phyloP scores from a whole-genome alignment of 331 rosid genomes.

The Arachis monticola region DNA sequence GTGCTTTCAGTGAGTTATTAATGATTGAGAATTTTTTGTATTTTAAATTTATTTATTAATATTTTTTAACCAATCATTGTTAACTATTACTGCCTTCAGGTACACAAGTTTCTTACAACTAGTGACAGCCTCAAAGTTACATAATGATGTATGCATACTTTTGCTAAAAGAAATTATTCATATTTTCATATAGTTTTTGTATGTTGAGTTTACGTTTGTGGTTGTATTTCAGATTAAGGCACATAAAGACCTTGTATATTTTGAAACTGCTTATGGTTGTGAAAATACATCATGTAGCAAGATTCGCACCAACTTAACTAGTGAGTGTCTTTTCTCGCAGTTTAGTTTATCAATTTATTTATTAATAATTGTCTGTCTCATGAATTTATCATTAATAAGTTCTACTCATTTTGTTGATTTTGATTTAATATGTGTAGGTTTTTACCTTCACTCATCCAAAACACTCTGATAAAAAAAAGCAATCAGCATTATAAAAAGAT shows the following conservation, averaged over 20 bases:
- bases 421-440: slow-evolving; percentile 55
- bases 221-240: slow-evolving; percentile 70
- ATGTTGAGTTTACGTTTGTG: slow-evolving; percentile 3
- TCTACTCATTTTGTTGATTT: slow-evolving; percentile 28
- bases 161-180: slow-evolving; percentile 1
- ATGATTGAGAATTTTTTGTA: neutral
- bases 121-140: slow-evolving; percentile 83
- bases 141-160: slow-evolving; percentile 70
- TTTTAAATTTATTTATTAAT: neutral
- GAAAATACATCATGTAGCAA: slow-evolving; percentile 79
- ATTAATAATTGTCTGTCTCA: neutral
- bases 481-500: slow-evolving; percentile 74
- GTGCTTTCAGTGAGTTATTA: neutral
- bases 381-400: slow-evolving; percentile 15
- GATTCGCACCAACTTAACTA: slow-evolving; percentile 77
- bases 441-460: slow-evolving; percentile 88
- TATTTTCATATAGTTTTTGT: neutral
- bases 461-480: slow-evolving; percentile 47
- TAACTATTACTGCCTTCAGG: slow-evolving; percentile 50
- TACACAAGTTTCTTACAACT: slow-evolving; percentile 97
- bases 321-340: slow-evolving; percentile 49
- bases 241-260: slow-evolving; percentile 81
- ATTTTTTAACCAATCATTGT: slow-evolving; percentile 11
- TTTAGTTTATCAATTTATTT: slow-evolving; percentile 1
- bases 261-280: slow-evolving; percentile 95